Percentiles rank a stretch among this genome's conserved stretches.
Evolutionary conservation across 2,329 filamentous ascomycete species (phyloP).

Genomic region (Emmonsiellopsis sp.): DNA sequence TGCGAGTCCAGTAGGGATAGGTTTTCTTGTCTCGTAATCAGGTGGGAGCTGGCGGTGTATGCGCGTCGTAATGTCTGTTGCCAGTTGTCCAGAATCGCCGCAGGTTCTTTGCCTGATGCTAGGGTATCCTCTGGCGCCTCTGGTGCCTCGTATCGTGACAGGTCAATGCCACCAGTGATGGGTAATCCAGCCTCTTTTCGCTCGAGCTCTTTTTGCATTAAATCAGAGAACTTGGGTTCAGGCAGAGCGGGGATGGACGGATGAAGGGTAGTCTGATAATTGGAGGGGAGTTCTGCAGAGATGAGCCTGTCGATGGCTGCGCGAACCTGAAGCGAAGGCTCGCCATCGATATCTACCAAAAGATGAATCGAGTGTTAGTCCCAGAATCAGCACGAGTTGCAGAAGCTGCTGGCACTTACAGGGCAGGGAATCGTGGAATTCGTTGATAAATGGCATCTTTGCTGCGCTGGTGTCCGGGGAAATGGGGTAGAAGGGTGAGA

Average conservation of each 20-base stretch:
- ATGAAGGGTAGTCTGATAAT: slow-evolving; percentile 44
- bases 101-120: slow-evolving; percentile 18
- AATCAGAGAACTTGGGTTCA: slow-evolving; percentile 51
- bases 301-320: slow-evolving; percentile 62
- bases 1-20: slow-evolving; percentile 67
- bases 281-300: slow-evolving; percentile 50
- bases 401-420: slow-evolving; percentile 45
- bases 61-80: slow-evolving; percentile 44
- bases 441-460: slow-evolving; percentile 58
- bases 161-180: slow-evolving; percentile 57
- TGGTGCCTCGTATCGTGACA: slow-evolving; percentile 74
- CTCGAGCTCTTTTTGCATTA: slow-evolving; percentile 59
- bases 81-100: slow-evolving; percentile 38
- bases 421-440: slow-evolving; percentile 70
- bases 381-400: neutral
- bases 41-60: slow-evolving; percentile 51
- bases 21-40: slow-evolving; percentile 48
- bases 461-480: neutral
- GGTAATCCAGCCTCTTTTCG: slow-evolving; percentile 56
- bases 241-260: slow-evolving; percentile 49
- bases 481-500: too few relatives aligned
- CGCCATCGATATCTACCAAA: slow-evolving; percentile 65
- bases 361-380: slow-evolving; percentile 12
- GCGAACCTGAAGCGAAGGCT: slow-evolving; percentile 54
- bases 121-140: slow-evolving; percentile 40